phyloP scores from a whole-genome alignment of 2,329 filamentous ascomycete species.

The Aspergillus sp. region DNA sequence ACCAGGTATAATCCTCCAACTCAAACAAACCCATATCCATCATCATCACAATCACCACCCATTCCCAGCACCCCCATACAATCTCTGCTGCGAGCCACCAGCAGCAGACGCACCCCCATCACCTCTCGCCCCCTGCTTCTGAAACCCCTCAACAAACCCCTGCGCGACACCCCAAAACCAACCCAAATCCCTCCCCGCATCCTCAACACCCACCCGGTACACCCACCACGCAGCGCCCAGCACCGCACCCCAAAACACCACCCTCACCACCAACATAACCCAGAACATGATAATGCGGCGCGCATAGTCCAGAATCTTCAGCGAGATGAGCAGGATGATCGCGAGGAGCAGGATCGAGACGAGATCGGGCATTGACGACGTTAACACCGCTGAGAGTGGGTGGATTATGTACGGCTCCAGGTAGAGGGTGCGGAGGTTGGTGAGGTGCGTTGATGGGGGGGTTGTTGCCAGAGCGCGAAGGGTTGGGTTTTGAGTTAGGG shows the following conservation, averaged over 20 bases:
- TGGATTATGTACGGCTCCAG: slow-evolving; percentile 49
- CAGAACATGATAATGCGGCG: slow-evolving; percentile 72
- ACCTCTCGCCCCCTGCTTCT: slow-evolving; percentile 17
- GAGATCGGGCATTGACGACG: slow-evolving; percentile 30
- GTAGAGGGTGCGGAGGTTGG: slow-evolving; percentile 26
- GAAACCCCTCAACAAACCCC: slow-evolving; percentile 58
- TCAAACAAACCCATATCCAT: too few species aligned
- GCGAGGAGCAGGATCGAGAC: slow-evolving; percentile 46
- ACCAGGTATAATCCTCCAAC: too few species aligned
- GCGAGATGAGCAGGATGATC: slow-evolving; percentile 57
- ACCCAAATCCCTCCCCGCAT: slow-evolving; percentile 27
- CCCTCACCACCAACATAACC: slow-evolving; percentile 60
- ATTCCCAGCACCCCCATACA: too few species aligned
- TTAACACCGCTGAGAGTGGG: slow-evolving; percentile 31
- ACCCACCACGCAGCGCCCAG: slow-evolving; percentile 52
- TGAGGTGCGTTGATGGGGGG: slow-evolving; percentile 16
- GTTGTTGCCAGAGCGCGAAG: slow-evolving; percentile 13
- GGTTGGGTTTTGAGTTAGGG: slow-evolving; percentile 9
- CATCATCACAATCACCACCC: too few species aligned
- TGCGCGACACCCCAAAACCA: slow-evolving; percentile 62
- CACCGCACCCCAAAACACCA: slow-evolving; percentile 62
- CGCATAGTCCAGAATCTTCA: slow-evolving; percentile 64
- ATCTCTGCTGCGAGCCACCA: slow-evolving; percentile 17
- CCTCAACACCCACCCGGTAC: slow-evolving; percentile 38
- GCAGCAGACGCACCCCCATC: slow-evolving; percentile 40